These are phyloP conservation scores for Parathielavia hyrcaniae DNA, from an alignment of 495 filamentous ascomycete genomes.

Conservation along the genomic window DNA sequence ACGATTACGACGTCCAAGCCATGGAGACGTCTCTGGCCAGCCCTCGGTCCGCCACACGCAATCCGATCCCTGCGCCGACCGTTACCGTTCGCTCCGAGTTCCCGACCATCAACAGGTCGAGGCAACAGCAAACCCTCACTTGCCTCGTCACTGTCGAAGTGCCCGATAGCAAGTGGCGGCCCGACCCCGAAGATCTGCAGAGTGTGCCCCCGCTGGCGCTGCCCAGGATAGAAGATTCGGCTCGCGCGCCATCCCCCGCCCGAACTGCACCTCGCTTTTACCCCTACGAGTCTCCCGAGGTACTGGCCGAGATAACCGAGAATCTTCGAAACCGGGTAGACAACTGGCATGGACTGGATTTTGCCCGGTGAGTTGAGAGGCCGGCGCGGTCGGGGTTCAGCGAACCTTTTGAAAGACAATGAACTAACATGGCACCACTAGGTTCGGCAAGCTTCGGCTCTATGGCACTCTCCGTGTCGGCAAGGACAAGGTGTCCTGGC, in stretches of 20 bases:
- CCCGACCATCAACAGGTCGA: slow-evolving; percentile 83
- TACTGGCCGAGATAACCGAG: slow-evolving; percentile 79
- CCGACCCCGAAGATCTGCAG: slow-evolving; percentile 76
- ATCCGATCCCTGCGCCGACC: slow-evolving; percentile 83
- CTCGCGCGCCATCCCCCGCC: slow-evolving; percentile 48
- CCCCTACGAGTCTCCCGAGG: slow-evolving; percentile 58
- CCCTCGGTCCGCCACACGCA: slow-evolving; percentile 67
- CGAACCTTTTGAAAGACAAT: slow-evolving; percentile 8
- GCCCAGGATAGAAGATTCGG: slow-evolving; percentile 39
- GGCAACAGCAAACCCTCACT: slow-evolving; percentile 90
- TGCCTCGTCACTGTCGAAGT: slow-evolving; percentile 95
- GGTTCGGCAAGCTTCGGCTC: slow-evolving; percentile 88
- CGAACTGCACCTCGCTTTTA: slow-evolving; percentile 50
- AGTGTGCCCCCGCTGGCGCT: slow-evolving; percentile 49
- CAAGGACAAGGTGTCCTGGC: slow-evolving; percentile 95
- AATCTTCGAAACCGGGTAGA: slow-evolving; percentile 79
- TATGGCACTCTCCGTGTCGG: slow-evolving; percentile 90
- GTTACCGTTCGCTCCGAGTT: slow-evolving; percentile 96
- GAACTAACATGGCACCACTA: slow-evolving; percentile 31
- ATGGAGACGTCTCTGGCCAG: slow-evolving; percentile 84
- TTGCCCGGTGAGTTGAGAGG: slow-evolving; percentile 56
- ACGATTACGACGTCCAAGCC: slow-evolving; percentile 93
- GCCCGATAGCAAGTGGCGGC: slow-evolving; percentile 83
- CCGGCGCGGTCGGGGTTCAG: background rate
- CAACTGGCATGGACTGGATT: slow-evolving; percentile 99